Percentiles rank a stretch among this genome's conserved stretches.
These are phyloP conservation scores for Eucalyptus curtisii DNA, from an alignment of 345 rosid genomes.

Conservation along the genomic window DNA sequence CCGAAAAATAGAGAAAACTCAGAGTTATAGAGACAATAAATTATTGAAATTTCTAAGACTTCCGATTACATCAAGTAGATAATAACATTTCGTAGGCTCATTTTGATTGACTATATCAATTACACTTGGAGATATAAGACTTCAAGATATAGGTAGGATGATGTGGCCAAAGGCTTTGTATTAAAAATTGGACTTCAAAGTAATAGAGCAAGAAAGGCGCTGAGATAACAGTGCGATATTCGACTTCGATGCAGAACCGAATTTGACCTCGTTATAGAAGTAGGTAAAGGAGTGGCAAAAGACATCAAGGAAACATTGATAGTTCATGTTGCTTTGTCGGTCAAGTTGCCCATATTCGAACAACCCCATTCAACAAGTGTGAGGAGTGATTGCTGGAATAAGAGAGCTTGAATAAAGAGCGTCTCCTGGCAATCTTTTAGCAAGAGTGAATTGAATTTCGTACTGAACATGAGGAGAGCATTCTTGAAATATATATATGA, in stretches of 20 bases:
- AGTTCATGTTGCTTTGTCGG: not conserved
- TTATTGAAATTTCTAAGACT: not conserved
- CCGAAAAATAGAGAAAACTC: not conserved
- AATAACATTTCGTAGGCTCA: not conserved
- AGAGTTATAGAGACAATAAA: not conserved
- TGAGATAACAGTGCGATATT: not conserved
- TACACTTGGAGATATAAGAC: not conserved
- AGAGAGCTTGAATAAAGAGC: accelerated
- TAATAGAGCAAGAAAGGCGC: not conserved
- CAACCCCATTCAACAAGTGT: not conserved
- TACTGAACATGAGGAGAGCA: not conserved
- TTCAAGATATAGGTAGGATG: not conserved
- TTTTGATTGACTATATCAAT: not conserved
- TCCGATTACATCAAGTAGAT: not conserved
- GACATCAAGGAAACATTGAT: not conserved
- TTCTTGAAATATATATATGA: not conserved
- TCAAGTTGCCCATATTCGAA: not conserved
- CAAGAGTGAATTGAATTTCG: not conserved
- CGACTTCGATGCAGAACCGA: not conserved
- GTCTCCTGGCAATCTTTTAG: not conserved
- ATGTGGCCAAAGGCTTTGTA: not conserved
- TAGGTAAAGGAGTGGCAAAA: not conserved
- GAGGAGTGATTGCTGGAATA: no score
- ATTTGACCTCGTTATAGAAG: not conserved
- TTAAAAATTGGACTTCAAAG: not conserved